Conservation (phyloP, 306 rosid genomes). For the Cicer arietinum region DNA sequence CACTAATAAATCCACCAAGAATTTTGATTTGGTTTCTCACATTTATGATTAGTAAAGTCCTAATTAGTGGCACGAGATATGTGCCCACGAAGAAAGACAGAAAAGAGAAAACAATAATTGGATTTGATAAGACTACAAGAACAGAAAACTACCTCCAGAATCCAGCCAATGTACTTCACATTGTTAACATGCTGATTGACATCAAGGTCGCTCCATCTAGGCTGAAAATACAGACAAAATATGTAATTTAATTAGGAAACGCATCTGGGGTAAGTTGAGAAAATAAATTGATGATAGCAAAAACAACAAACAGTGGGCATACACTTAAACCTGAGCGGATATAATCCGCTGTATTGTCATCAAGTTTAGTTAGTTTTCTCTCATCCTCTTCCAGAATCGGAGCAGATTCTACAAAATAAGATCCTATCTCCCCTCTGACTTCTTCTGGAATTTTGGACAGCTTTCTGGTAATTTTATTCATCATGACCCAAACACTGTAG, state of each 20-base stretch:
- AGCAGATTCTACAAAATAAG: slow-evolving; percentile 71
- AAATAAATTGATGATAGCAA: slow-evolving; percentile 26
- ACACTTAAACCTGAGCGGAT: slow-evolving; percentile 78
- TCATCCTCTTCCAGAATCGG: slow-evolving; percentile 90
- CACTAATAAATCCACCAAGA: slow-evolving; percentile 1
- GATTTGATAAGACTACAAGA: slow-evolving; percentile 20
- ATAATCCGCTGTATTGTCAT: slow-evolving; percentile 71
- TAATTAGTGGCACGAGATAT: slow-evolving; percentile 11
- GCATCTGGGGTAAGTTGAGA: neutral
- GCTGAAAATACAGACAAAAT: slow-evolving; percentile 57
- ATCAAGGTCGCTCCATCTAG: slow-evolving; percentile 95
- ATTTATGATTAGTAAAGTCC: neutral
- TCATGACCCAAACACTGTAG: slow-evolving; percentile 98
- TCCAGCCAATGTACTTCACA: slow-evolving; percentile 99
- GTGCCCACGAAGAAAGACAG: slow-evolving; percentile 9
- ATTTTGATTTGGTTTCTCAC: slow-evolving; percentile 12
- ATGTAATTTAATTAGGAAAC: slow-evolving; percentile 31
- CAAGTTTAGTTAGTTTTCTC: slow-evolving; percentile 84
- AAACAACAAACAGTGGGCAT: slow-evolving; percentile 44
- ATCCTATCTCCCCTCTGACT: slow-evolving; percentile 89
- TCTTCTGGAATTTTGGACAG: slow-evolving; percentile 91
- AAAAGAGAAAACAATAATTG: slow-evolving; percentile 17
- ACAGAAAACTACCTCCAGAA: slow-evolving; percentile 80
- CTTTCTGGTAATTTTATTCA: slow-evolving; percentile 94
- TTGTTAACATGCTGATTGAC: slow-evolving; percentile 98